Evolutionary conservation across 192 early-diverging fungal genomes (phyloP).

Genomic region (Dispira simplex): DNA sequence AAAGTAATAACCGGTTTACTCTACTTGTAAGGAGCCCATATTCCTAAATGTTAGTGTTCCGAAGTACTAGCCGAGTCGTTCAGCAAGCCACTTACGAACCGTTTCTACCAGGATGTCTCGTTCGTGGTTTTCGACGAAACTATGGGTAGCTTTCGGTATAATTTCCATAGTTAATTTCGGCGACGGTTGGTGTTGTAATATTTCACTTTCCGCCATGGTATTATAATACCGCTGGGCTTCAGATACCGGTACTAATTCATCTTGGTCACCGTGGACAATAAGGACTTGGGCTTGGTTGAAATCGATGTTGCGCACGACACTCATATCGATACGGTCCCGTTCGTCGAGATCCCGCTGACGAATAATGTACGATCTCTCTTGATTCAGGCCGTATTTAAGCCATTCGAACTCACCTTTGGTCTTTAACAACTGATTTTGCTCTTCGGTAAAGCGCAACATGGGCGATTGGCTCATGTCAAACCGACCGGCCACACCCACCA

Average conservation of each 20-base stretch:
- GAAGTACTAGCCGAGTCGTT: background rate
- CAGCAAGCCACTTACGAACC: slow-evolving; percentile 2
- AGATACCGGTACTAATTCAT: slow-evolving; percentile 26
- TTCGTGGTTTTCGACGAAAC: background rate
- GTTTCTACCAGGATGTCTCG: background rate
- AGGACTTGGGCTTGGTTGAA: slow-evolving; percentile 24
- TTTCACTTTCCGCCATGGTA: slow-evolving; percentile 13
- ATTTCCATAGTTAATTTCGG: background rate
- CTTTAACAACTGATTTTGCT: slow-evolving; percentile 22
- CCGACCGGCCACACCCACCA: slow-evolving; percentile 30
- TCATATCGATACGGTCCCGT: slow-evolving; percentile 26
- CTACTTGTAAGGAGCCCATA: no score
- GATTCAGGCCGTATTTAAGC: slow-evolving; percentile 20
- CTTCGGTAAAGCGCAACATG: slow-evolving; percentile 23
- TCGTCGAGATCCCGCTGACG: slow-evolving; percentile 18
- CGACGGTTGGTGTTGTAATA: background rate
- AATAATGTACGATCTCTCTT: slow-evolving; percentile 13
- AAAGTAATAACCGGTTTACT: no score
- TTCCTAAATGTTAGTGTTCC: no score
- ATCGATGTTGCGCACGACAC: slow-evolving; percentile 22
- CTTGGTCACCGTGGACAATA: slow-evolving; percentile 28
- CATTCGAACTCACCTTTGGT: slow-evolving; percentile 29
- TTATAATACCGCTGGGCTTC: slow-evolving; percentile 28
- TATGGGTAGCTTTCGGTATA: background rate
- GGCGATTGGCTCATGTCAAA: slow-evolving; percentile 29